phyloP scores from a whole-genome alignment of 495 filamentous ascomycete genomes.

The Aspergillus leporis region DNA sequence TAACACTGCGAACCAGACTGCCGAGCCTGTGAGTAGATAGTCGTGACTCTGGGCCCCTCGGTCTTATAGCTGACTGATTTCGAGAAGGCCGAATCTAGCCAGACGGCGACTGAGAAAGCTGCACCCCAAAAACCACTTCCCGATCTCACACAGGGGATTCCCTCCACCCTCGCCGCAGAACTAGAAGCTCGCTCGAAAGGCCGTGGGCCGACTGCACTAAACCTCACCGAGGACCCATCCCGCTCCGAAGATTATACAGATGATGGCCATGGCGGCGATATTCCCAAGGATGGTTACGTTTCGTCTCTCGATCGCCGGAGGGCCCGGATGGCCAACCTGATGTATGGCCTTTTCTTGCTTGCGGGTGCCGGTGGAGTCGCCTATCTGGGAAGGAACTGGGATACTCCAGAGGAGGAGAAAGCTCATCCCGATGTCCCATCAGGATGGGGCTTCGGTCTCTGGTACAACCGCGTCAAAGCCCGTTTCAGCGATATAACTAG shows the following conservation, averaged over 20 bases:
- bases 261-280: slow-evolving; percentile 54
- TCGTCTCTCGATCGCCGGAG: slow-evolving; percentile 85
- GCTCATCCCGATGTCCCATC: slow-evolving; percentile 68
- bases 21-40: slow-evolving; percentile 31
- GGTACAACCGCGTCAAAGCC: slow-evolving; percentile 76
- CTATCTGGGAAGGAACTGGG: slow-evolving; percentile 85
- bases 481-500: slow-evolving; percentile 70
- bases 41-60: neutral
- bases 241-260: slow-evolving; percentile 48
- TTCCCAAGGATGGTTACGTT: slow-evolving; percentile 82
- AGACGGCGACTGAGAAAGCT: slow-evolving; percentile 24
- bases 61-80: slow-evolving; percentile 18
- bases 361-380: slow-evolving; percentile 53
- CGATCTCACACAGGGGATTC: slow-evolving; percentile 88
- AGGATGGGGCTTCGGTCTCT: slow-evolving; percentile 69
- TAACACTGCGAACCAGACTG: slow-evolving; percentile 31
- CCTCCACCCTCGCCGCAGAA: slow-evolving; percentile 75
- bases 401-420: slow-evolving; percentile 66
- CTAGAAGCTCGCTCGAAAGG: slow-evolving; percentile 59
- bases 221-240: slow-evolving; percentile 60
- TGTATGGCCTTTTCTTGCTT: slow-evolving; percentile 57
- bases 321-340: slow-evolving; percentile 65
- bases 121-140: slow-evolving; percentile 60
- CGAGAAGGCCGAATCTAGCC: slow-evolving; percentile 31
- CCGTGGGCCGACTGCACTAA: slow-evolving; percentile 43